Base-by-base conservation (phyloP, 257 asterid genomes). In the Leptodermis oblonga region DNA sequence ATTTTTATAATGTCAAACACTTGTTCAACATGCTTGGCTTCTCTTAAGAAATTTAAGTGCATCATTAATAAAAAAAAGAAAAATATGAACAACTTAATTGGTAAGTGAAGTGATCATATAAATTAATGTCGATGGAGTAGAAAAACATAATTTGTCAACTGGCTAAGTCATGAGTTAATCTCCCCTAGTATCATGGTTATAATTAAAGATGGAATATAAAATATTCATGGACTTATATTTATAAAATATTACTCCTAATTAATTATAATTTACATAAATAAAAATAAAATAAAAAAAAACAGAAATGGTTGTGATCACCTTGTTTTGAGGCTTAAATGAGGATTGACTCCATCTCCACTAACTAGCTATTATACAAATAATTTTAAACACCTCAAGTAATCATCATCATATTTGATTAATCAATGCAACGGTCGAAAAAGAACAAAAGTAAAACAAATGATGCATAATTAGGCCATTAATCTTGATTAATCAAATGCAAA, bases 401-500 rank as follows among this genome's bases (percentile, higher is more conserved):
- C 75, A 54, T 54, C 33, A 54, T 54, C 61, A 56, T 23, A 30
- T 23, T 28, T 52, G 30, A n/a, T 14, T 31, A 66, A 77, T 73
- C 36, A 70, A 77, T 73, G 75, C 18, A 77, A 77, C 75, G 70
- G 76, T 80, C 66, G 54, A 70, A 73, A 80, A 80, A 80, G 74
- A 75, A 36, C 65, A 46, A 34, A 67, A 66, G 65, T 36, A 65
- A 68, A 53, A 66, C 37, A 72, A 64, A 70, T 58, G 55, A 67
- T 23, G 61, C 65, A 73, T 54, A n/a, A n/a, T 72, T 52, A 22
- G 42, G 65, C 69, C 76, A 58, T 74, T 48, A n/a, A n/a, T n/a
- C n/a, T n/a, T n/a, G n/a, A n/a, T n/a, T n/a, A n/a, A n/a, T n/a
- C n/a, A n/a, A n/a, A n/a, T n/a, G n/a, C n/a, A n/a, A n/a, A n/a